Evolutionary conservation across 148 eudicot genomes (phyloP), one percentile per base, ranked within the genome.

Genomic region (Amaranthus cruentus): DNA sequence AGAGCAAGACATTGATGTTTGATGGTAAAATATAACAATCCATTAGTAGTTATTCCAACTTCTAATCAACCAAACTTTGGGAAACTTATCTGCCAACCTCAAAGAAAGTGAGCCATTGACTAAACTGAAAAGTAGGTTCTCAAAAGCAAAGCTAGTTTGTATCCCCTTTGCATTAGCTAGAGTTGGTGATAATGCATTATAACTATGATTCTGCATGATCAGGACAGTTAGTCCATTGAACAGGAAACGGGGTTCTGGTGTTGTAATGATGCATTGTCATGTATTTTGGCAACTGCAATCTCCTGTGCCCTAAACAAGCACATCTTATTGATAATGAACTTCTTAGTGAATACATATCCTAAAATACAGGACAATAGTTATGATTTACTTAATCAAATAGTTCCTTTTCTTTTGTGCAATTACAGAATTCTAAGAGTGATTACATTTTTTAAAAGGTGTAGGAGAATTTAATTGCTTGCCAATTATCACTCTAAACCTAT

Each of bases 251-350:
- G 21, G 9, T 28, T 43, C 21, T 51, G 28, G n/a, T 54, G 8
- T 28, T n/a, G 73, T 52, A 51, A 46, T 61, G 51, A 38, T 43
- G 12, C 42, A 51, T 38, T 58, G n/a, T 51, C 65, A 48, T 64
- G 66, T 44, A 44, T 67, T 58, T 47, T 42, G 57, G 15, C 18
- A 69, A 21, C 55, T 54, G 60, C 50, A 59, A 67, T 58, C 47
- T 66, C 38, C 10, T 18, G 42, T 67, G 59, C 67, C 50, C 49
- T 49, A 21, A 78, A 46, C 62, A 60, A 48, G 54, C 54, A 46
- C 70, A 74, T 65, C n/a, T 56, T 72, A 28, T 62, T 51, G 47
- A 61, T 49, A 72, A 47, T 66, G 18, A 15, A 63, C 12, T 49
- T 63, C 65, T 60, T 28, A 5, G 47, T 47, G 18, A 65, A 47